Evolutionary conservation across 805 yeast species (phyloP).

Genomic region (Wickerhamiella galacta): DNA sequence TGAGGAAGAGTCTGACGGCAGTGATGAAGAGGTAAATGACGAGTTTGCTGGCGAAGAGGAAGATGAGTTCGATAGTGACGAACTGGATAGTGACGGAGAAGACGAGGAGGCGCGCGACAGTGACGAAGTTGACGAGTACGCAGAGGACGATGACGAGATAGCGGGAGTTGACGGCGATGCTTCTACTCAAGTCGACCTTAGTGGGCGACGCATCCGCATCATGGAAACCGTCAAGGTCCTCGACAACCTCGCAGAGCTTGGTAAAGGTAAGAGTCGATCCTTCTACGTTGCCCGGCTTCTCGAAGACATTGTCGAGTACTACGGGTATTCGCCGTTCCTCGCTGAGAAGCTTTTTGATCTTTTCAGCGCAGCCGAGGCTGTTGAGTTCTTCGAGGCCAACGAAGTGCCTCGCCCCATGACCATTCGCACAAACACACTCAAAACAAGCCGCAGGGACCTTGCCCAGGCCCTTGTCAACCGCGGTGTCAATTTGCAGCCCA

Average conservation of each 20-base stretch:
- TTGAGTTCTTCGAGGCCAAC: slow-evolving; percentile 97
- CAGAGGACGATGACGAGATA: slow-evolving; percentile 7
- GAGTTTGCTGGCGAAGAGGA: slow-evolving; percentile 7
- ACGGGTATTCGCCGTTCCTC: slow-evolving; percentile 79
- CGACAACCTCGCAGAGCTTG: slow-evolving; percentile 51
- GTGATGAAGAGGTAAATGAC: slow-evolving; percentile 9
- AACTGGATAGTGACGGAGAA: slow-evolving; percentile 10
- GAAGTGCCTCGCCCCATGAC: slow-evolving; percentile 94
- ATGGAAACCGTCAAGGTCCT: slow-evolving; percentile 86
- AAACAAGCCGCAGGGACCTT: slow-evolving; percentile 85
- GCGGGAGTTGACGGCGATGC: slow-evolving; percentile 23
- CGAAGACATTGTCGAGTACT: slow-evolving; percentile 78
- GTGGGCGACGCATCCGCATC: slow-evolving; percentile 80
- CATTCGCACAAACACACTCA: slow-evolving; percentile 91
- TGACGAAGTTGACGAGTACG: slow-evolving; percentile 12
- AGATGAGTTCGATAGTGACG: slow-evolving; percentile 11
- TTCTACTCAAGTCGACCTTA: slow-evolving; percentile 38
- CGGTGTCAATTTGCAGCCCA: slow-evolving; percentile 94
- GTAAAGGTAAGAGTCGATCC: slow-evolving; percentile 63
- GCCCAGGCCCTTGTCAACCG: slow-evolving; percentile 90
- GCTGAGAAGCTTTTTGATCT: slow-evolving; percentile 88
- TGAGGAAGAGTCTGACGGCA: slow-evolving; percentile 9
- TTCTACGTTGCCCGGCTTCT: slow-evolving; percentile 67
- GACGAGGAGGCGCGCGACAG: slow-evolving; percentile 12
- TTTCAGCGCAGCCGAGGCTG: slow-evolving; percentile 88